Percentiles rank a stretch among this genome's conserved stretches.
Conservation (phyloP, 2,329 filamentous ascomycete species). For the Dothistroma septosporum region DNA sequence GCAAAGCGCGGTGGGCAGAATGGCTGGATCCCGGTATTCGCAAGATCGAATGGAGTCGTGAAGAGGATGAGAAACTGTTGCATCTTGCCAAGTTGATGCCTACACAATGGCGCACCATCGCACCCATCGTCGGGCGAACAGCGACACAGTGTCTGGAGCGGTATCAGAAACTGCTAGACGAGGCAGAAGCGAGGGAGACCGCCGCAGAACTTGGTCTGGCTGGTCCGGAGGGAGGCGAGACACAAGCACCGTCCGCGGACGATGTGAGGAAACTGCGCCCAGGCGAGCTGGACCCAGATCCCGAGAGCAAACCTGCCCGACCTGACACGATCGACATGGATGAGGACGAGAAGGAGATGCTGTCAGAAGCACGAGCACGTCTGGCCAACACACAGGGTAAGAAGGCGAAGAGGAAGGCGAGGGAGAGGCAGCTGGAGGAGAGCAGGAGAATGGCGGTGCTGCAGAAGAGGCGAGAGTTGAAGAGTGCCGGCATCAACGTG, state of each 20-base stretch:
- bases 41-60: constrained; percentile 98
- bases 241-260: constrained; percentile 82
- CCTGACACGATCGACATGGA: constrained; percentile 97
- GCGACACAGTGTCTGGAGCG: constrained; percentile 96
- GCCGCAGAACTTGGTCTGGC: constrained; percentile 70
- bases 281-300: constrained; percentile 94
- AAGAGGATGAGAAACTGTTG: constrained; percentile 95
- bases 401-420: constrained; percentile 95
- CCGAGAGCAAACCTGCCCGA: constrained; percentile 89
- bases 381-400: constrained; percentile 97
- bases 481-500: constrained; percentile 97
- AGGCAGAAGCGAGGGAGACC: constrained; percentile 84
- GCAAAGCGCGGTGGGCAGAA: constrained; percentile 97
- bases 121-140: constrained; percentile 90
- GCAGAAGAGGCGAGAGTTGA: constrained; percentile 93
- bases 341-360: constrained; percentile 99
- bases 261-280: constrained; percentile 78
- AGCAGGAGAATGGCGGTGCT: constrained; percentile 82
- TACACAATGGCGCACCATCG: constrained; percentile 98
- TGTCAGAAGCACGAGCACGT: constrained; percentile 93
- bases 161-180: constrained; percentile 93
- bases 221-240: constrained; percentile 82
- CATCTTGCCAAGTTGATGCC: constrained; percentile 98
- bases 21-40: constrained; percentile 97
- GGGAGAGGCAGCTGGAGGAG: constrained; percentile 92